Percentiles rank a stretch among this genome's conserved stretches.
phyloP scores from a whole-genome alignment of 2,329 filamentous ascomycete genomes.

The Neonectria punicea region DNA sequence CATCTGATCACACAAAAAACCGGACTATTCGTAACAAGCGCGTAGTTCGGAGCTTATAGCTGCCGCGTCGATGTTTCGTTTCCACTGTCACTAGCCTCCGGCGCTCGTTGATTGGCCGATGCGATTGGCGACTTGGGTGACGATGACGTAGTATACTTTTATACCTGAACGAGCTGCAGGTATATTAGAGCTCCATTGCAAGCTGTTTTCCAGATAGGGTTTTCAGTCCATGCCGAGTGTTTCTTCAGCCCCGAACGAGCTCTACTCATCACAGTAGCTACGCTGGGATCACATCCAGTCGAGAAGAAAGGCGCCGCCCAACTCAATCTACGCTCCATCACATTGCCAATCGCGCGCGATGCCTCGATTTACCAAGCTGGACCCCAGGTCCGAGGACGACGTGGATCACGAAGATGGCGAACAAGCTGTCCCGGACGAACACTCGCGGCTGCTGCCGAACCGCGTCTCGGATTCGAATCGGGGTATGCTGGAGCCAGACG shows the following conservation, averaged over 20 bases:
- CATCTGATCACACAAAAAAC: constrained; percentile 22
- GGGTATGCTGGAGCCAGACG: constrained; percentile 53
- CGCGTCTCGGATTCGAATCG: constrained; percentile 62
- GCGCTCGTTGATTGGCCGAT: constrained; percentile 31
- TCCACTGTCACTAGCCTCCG: constrained; percentile 15
- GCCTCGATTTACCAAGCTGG: constrained; percentile 49
- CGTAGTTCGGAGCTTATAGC: constrained; percentile 34
- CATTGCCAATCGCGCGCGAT: constrained; percentile 20
- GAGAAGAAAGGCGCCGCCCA: background rate
- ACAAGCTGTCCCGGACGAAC: constrained; percentile 57
- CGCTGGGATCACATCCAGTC: background rate
- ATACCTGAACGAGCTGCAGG: constrained; percentile 12
- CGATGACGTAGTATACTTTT: constrained; percentile 43
- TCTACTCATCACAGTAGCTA: background rate
- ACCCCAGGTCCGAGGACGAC: constrained; percentile 33
- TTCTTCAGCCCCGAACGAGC: background rate
- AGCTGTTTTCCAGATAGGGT: background rate
- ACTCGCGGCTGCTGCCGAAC: constrained; percentile 75
- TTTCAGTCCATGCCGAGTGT: constrained; percentile 7
- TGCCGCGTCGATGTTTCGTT: constrained; percentile 21
- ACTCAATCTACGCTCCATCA: background rate
- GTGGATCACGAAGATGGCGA: constrained; percentile 42
- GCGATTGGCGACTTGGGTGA: constrained; percentile 21
- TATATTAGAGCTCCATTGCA: constrained; percentile 13
- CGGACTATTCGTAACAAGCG: constrained; percentile 18